A percentile compares a stretch with the other conserved stretches of the same genome.
These are phyloP conservation scores for Trifolium dubium DNA, from an alignment of 306 rosid species.

Conservation along the genomic window DNA sequence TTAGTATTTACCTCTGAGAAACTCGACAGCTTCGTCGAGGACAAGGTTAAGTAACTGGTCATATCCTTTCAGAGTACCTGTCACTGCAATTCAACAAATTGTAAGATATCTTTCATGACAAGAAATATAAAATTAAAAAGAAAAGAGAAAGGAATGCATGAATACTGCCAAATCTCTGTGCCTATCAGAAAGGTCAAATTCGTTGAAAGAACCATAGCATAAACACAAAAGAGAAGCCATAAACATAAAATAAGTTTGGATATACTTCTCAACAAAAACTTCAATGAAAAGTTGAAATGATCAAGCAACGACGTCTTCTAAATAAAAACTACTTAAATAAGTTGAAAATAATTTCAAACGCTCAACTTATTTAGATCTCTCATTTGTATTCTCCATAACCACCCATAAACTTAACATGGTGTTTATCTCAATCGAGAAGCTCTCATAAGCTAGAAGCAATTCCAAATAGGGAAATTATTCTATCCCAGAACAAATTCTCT, in stretches of 20 bases:
- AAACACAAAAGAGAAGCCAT: neutral
- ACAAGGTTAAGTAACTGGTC: conserved; percentile 96
- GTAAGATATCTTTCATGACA: conserved; percentile 10
- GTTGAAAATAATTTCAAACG: neutral
- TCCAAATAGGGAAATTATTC: neutral
- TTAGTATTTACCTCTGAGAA: conserved; percentile 73
- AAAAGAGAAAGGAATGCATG: too few relatives aligned
- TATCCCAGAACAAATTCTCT: neutral
- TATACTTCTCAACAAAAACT: neutral
- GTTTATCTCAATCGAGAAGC: neutral
- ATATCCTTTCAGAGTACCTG: conserved; percentile 95
- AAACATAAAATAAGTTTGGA: neutral
- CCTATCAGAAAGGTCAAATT: too few relatives aligned
- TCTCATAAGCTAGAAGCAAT: neutral
- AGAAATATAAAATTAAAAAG: too few relatives aligned
- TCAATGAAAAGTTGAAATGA: neutral
- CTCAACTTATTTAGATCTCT: neutral
- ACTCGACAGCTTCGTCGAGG: conserved; percentile 90
- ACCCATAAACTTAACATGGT: neutral
- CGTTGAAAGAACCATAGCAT: neutral
- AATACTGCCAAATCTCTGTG: too few relatives aligned
- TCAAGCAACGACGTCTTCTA: neutral
- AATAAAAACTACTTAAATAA: neutral
- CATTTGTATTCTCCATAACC: neutral
- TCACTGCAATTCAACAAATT: conserved; percentile 51